Base-by-base conservation (phyloP, 257 asterid species). In the Lycium barbarum region DNA sequence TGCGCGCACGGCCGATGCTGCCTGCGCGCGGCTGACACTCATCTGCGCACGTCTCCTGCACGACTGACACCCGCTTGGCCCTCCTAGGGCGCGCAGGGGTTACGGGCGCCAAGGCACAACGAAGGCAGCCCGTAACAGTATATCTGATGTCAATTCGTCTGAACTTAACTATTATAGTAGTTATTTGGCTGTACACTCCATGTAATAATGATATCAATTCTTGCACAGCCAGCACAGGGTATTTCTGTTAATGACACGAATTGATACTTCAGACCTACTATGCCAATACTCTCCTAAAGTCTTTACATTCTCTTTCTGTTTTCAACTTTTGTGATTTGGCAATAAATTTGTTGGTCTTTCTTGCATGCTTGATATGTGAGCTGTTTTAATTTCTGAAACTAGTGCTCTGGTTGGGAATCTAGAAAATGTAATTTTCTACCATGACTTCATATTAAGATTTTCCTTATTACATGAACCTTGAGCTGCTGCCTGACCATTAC, bases 301-400 rank as follows among this genome's bases (percentile, higher is more conserved):
- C 58, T 73, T 47, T 45, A n/a, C 15, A 47, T 73, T 73, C 9
- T 5, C 26, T 73, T 26, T 73, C 58, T 45, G 58, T 72, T 35
- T 72, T 45, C 58, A 72, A 43, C 36, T n/a, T n/a, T 18, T 72
- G 58, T 45, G 57, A 72, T n/a, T 72, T 72, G 80, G 17, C 80
- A 72, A 72, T n/a, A 72, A 45, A 45, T 3, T 81, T 81, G 38
- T 81, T 45, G 6, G 9, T 43, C 59, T 81, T 62, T 62, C 14
- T 10, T 67, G 55, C 17, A 35, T 72, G 58, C 58, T 9, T 73
- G 81, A 73, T 73, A 73, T 47, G n/a, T 73, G 40, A 73, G 61
- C 20, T 5, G 12, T 73, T 47, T 73, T 45, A 47, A 20, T 47
- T 47, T 73, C 61, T 73, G 40, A 49, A 73, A 73, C 12, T 4